Evolutionary conservation across 163 green algal genomes (phyloP), one percentile per base, ranked within the genome.

Genomic region (Chlorella variabilis): DNA sequence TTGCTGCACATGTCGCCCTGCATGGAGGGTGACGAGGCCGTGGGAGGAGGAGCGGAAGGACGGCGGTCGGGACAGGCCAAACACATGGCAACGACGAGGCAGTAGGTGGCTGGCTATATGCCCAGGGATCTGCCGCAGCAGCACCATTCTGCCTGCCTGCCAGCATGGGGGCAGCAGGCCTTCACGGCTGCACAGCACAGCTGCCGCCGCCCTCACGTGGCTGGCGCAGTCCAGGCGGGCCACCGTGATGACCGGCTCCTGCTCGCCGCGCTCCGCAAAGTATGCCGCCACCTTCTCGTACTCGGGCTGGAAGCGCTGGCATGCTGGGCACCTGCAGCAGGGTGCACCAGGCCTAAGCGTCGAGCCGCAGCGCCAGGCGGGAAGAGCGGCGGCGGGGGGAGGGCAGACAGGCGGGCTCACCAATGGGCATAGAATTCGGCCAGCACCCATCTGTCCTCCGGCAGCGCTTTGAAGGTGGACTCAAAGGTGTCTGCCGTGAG

Each of bases 381-480:
- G 34, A 61, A 20, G 34, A 5, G 18, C 31, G 48, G 13, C 31
- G 58, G 51, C 4, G 33, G 66, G 15, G 31, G 34, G 1, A 2
- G 58, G 45, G 23, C 4, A 67, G 49, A 8, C 71, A 45, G 49
- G 48, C 48, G 2, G 27, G 4, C 77, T 62, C 33, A 85, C 84
- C 84, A 89, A 49, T 84, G 73, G 1, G 80, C 59, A 48, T 89
- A 89, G 20, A 84, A 85, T 75, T 89, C 84, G 29, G 84, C 25
- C 21, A 89, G 66, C 23, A 86, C 80, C 63, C 73, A 84, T 36
- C 49, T 23, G 17, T 74, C 59, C 0, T 62, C 62, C 2, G 63
- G 51, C 38, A 85, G 29, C 27, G 4, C 34, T 23, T 68, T 66
- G 13, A 82, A 25, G 21, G 21, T 34, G 29, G 61, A 23, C 45